Evolutionary conservation across 306 rosid genomes (phyloP).

Genomic region (Prinsepia uniflora): DNA sequence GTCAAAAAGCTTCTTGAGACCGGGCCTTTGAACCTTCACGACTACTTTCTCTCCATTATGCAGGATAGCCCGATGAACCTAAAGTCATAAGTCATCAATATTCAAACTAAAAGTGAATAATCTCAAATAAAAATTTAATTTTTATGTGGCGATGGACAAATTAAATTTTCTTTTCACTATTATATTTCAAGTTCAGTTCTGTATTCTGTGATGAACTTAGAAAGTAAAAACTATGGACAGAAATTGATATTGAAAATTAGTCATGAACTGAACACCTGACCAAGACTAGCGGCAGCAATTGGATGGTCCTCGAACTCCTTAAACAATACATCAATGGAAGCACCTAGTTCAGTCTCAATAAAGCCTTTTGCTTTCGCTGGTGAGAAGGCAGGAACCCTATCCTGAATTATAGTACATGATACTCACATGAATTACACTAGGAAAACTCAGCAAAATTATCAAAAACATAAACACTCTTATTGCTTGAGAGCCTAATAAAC

Average conservation of each 20-base stretch:
- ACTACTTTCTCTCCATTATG: slow-evolving; percentile 92
- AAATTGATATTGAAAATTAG: neutral
- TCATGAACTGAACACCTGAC: slow-evolving; percentile 59
- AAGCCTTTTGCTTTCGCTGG: slow-evolving; percentile 68
- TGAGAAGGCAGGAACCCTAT: slow-evolving; percentile 88
- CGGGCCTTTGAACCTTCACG: slow-evolving; percentile 92
- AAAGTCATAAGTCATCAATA: slow-evolving; percentile 22
- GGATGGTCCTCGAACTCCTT: slow-evolving; percentile 85
- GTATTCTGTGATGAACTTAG: neutral
- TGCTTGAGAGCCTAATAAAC: neutral
- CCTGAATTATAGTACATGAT: slow-evolving; percentile 45
- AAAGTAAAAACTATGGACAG: neutral
- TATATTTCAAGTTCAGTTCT: neutral
- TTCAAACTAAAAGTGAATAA: slow-evolving; percentile 10
- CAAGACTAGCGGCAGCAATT: slow-evolving; percentile 95
- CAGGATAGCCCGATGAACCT: slow-evolving; percentile 91
- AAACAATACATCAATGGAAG: slow-evolving; percentile 52
- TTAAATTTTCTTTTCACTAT: neutral
- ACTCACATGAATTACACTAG: slow-evolving; percentile 1
- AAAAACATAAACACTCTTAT: neutral
- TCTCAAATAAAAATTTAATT: neutral
- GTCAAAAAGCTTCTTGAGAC: slow-evolving; percentile 92
- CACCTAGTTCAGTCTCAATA: slow-evolving; percentile 76
- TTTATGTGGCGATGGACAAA: neutral
- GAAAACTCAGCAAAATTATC: slow-evolving; percentile 14